Evolutionary conservation across 345 rosid species (phyloP), one percentile per base, ranked within the genome.

Genomic region (Eucalyptus cloeziana): DNA sequence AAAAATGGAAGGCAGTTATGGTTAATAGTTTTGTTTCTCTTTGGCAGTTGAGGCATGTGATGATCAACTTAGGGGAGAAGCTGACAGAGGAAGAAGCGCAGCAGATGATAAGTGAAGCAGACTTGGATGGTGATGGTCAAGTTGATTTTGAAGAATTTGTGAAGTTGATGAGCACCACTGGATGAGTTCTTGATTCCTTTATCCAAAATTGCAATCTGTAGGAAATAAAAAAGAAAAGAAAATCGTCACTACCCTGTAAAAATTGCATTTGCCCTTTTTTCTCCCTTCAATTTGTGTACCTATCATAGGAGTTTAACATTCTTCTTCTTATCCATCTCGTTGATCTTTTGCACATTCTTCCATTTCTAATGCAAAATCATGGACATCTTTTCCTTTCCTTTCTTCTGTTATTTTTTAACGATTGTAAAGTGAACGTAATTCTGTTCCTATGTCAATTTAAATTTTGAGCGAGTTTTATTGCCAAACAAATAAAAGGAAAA

Each of bases 61-160:
- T 97, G 99, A 97, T 97, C 89, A 96, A 96, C 92, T 94, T 97
- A 49, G 99, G 99, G 9, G 99, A 97, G 90, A 97, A 96, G 91
- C 92, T 97, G 27, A 96, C 95, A 2, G 97, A 96, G 58, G 98
- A 97, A 88, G 99, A 96, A 47, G 97, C 94, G 27, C 92, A 93
- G 80, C 98, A 97, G 92, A 97, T 96, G 99, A 97, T 97, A 88
- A 92, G 93, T 49, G 99, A 97, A 89, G 99, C 99, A 33, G 99
- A 97, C 86, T 92, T 97, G 92, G 99, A 97, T 86, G 99, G 98
- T 40, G 99, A 97, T 92, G 99, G 99, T 37, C 99, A 95, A 87
- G 99, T 97, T 88, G 94, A 95, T 83, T 97, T 92, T 81, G 99
- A 96, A 25, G 99, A 96, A 88, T 97, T 97, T 88, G 98, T 96